Evolutionary conservation across 768 basidiomycete species (phyloP).

Genomic region (Exsudoporus frostii): DNA sequence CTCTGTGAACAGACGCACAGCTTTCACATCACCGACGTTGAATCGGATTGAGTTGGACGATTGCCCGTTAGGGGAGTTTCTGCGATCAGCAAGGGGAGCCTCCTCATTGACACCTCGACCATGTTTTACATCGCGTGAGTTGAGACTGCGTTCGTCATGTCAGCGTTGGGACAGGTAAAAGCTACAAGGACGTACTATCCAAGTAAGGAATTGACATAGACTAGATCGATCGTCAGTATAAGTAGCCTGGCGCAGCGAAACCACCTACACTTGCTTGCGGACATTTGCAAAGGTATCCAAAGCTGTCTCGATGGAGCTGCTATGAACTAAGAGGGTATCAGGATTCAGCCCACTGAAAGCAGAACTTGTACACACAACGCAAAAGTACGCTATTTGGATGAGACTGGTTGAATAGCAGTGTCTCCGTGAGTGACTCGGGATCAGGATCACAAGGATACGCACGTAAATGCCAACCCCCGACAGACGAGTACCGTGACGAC

Average conservation of each 20-base stretch:
- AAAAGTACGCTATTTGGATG: slow-evolving; percentile 17
- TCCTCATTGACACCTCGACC: slow-evolving; percentile 29
- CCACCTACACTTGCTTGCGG: slow-evolving; percentile 21
- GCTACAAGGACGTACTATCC: slow-evolving; percentile 18
- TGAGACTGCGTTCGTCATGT: slow-evolving; percentile 21
- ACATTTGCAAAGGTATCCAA: slow-evolving; percentile 31
- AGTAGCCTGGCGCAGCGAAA: not conserved
- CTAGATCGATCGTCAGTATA: slow-evolving; percentile 9
- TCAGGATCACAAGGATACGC: slow-evolving; percentile 3
- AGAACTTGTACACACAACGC: slow-evolving; percentile 16
- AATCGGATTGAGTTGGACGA: slow-evolving; percentile 13
- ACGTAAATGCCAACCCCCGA: slow-evolving; percentile 27
- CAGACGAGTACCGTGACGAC: slow-evolving; percentile 2
- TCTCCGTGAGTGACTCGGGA: not conserved
- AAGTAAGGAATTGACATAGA: slow-evolving; percentile 28
- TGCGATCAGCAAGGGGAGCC: slow-evolving; percentile 11
- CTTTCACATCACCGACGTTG: slow-evolving; percentile 9
- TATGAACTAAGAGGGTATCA: slow-evolving; percentile 21
- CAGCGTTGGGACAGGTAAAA: not conserved
- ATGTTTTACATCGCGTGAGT: slow-evolving; percentile 13
- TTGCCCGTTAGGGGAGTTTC: not conserved
- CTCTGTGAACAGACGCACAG: slow-evolving; percentile 6
- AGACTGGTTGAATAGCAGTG: slow-evolving; percentile 5
- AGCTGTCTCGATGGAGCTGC: slow-evolving; percentile 16
- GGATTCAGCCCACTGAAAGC: not conserved